phyloP scores from a whole-genome alignment of 352 stramenopile species.

The Phytophthora citrophthora region DNA sequence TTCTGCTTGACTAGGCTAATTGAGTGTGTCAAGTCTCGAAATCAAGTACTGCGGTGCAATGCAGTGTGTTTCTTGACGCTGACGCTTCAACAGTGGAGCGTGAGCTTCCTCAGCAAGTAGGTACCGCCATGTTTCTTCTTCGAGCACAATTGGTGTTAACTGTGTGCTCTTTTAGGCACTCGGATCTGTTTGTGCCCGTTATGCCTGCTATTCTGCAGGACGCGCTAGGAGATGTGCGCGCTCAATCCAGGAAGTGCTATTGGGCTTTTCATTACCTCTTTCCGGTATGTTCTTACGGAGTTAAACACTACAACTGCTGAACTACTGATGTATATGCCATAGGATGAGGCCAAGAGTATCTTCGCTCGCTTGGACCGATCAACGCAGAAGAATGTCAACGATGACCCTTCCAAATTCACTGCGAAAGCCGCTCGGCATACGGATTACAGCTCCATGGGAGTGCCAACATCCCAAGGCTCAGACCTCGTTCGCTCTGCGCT shows the following conservation, averaged over 20 bases:
- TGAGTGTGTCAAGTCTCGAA: constrained; percentile 75
- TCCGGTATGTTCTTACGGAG: constrained; percentile 33
- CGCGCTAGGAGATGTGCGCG: constrained; percentile 75
- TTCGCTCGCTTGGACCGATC: constrained; percentile 70
- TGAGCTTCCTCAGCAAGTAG: constrained; percentile 74
- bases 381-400: constrained; percentile 64
- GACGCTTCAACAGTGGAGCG: constrained; percentile 69
- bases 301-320: neutral
- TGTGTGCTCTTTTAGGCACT: constrained; percentile 40
- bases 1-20: constrained; percentile 52
- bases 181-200: constrained; percentile 63
- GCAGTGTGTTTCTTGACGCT: constrained; percentile 83
- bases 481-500: constrained; percentile 15
- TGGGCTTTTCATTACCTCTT: constrained; percentile 81
- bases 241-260: constrained; percentile 79
- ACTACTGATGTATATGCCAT: constrained; percentile 7
- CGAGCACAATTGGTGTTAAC: neutral
- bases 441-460: constrained; percentile 16
- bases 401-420: constrained; percentile 45
- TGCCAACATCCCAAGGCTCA: constrained; percentile 4
- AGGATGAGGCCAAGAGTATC: constrained; percentile 61
- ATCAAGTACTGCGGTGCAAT: constrained; percentile 76
- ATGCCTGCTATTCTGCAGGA: constrained; percentile 71
- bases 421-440: constrained; percentile 21
- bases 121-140: constrained; percentile 16